Evolutionary conservation across 2,329 filamentous ascomycete species (phyloP), one percentile per base, ranked within the genome.

Genomic region (Elsinoe arachidis): DNA sequence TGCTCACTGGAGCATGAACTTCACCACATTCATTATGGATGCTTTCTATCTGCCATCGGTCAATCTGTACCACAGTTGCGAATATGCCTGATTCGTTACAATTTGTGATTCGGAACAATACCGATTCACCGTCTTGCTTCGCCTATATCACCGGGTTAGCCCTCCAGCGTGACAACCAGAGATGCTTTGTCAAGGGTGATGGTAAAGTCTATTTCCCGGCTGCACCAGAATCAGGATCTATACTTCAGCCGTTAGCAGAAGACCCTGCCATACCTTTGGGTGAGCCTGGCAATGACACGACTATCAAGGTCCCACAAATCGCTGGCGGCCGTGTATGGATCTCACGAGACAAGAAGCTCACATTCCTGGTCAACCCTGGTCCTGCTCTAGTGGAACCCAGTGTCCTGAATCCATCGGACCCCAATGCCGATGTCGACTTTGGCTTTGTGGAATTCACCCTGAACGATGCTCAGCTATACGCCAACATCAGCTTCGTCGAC

Each of bases 301-400:
- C 61, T 0, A 64, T 71, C 38, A 69, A 64, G n/a, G 66, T 71
- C 11, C 70, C 70, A 30, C 66, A 71, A 47, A 68, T 72, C 38
- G 69, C 69, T n/a, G 70, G 69, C 33, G 70, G 69, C 9, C 61
- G 70, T n/a, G 68, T 72, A 49, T 72, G 69, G 69, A 67, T 71
- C 55, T 64, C 64, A 1, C 63, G 67, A 51, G 67, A 66, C 51
- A 61, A 62, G 23, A 65, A 67, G 21, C 66, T 72, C 44, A 70
- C 66, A 14, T 72, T 72, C 59, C 59, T 71, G 7, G 62, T 70
- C 34, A 72, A 72, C 37, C 69, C 69, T 1, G 68, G 68, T 58
- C 62, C 56, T 3, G 63, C 65, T 26, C 63, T 81, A 1, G 78
- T 81, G 11, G 74, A 79, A 61, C 78, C 79, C 0, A 75, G 78